These are phyloP conservation scores for Scenedesmus sp. DNA, from an alignment of 163 green algal genomes.

Conservation along the genomic window DNA sequence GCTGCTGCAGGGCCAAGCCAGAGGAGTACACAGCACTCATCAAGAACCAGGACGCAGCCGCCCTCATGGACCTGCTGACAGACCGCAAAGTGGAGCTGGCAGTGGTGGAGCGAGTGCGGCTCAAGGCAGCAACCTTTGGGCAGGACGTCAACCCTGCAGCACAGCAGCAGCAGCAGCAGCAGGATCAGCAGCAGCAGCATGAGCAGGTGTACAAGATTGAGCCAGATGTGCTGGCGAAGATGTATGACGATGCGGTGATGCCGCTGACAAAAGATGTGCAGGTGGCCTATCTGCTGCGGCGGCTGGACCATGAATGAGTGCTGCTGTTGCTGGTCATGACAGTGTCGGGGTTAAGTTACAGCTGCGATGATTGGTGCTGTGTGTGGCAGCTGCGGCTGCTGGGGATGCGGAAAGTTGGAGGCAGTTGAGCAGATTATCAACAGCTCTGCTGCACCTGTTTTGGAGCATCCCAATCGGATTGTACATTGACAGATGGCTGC, in stretches of 20 bases:
- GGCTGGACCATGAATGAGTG: slow-evolving; percentile 59
- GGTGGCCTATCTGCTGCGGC: slow-evolving; percentile 85
- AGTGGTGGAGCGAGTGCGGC: slow-evolving; percentile 89
- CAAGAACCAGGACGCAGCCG: slow-evolving; percentile 74
- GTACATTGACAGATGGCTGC: no score
- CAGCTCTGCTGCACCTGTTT: no score
- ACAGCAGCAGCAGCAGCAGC: neutral
- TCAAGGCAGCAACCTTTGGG: slow-evolving; percentile 94
- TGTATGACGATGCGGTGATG: slow-evolving; percentile 97
- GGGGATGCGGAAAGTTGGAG: no score
- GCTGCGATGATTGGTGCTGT: no score
- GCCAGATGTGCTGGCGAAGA: slow-evolving; percentile 84
- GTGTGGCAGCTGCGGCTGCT: no score
- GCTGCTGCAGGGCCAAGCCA: slow-evolving; percentile 60
- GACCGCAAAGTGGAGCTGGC: slow-evolving; percentile 84
- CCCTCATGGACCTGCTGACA: slow-evolving; percentile 94
- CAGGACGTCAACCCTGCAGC: slow-evolving; percentile 75
- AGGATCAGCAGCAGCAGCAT: slow-evolving; percentile 33
- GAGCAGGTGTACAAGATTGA: slow-evolving; percentile 74
- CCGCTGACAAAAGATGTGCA: slow-evolving; percentile 99
- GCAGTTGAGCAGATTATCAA: no score
- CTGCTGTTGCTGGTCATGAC: neutral
- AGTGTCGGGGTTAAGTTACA: neutral
- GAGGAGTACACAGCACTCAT: slow-evolving; percentile 86
- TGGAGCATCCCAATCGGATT: no score